A percentile compares a stretch with the other conserved stretches of the same genome.
These are phyloP conservation scores for Wakefieldia striispora DNA, from an alignment of 768 basidiomycete genomes.

Conservation along the genomic window DNA sequence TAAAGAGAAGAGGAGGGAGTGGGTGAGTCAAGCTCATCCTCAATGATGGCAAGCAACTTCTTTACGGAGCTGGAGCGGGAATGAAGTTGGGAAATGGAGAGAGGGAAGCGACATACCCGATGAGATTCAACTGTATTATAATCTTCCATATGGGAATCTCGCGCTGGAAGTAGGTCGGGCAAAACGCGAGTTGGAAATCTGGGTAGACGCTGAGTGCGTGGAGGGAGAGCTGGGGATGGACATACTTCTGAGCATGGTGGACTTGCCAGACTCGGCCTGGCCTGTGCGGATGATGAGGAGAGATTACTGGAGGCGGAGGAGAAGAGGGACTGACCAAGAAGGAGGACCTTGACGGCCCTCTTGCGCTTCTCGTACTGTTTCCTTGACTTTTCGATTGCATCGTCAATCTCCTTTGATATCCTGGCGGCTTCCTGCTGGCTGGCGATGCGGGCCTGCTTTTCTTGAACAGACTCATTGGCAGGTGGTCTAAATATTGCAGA, in stretches of 20 bases:
- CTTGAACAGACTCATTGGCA: constrained; percentile 2
- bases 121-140: constrained; percentile 69
- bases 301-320: accelerated
- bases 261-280: constrained; percentile 33
- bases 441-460: constrained; percentile 8
- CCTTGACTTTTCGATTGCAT: constrained; percentile 24
- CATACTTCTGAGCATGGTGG: constrained; percentile 31
- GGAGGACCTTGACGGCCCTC: constrained; percentile 27
- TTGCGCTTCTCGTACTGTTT: constrained; percentile 26
- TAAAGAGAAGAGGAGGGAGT: neutral
- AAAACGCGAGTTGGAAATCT: constrained; percentile 72
- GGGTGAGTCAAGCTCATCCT: constrained; percentile 41
- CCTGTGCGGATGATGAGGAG: constrained; percentile 9
- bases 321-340: constrained; percentile 18
- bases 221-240: neutral
- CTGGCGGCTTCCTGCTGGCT: constrained; percentile 23
- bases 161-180: constrained; percentile 55
- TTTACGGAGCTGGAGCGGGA: constrained; percentile 49
- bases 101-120: constrained; percentile 40
- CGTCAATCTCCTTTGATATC: constrained; percentile 29
- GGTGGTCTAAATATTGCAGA: constrained; percentile 23
- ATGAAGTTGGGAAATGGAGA: neutral
- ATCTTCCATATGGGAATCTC: constrained; percentile 61
- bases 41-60: constrained; percentile 51
- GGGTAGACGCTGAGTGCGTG: neutral